Percentiles rank a stretch among this genome's conserved stretches.
These are phyloP conservation scores for Beauveria asiatica DNA, from an alignment of 2,329 filamentous ascomycete species.

Conservation along the genomic window DNA sequence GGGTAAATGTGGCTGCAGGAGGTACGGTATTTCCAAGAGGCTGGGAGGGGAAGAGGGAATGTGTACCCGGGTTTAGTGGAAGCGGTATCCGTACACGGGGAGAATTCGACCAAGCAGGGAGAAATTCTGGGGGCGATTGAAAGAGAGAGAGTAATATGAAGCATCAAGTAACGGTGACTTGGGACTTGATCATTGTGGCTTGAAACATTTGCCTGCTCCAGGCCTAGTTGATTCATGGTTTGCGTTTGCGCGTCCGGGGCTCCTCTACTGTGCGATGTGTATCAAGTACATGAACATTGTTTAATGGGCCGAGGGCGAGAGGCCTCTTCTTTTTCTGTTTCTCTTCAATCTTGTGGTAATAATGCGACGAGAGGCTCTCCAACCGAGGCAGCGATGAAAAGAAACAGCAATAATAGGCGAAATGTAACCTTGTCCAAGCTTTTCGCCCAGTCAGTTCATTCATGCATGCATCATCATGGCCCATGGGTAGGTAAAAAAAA, in stretches of 20 bases:
- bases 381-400: not conserved
- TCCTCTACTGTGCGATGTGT: not conserved
- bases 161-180: not conserved
- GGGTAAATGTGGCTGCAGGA: not conserved
- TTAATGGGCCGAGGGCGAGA: not conserved
- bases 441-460: not conserved
- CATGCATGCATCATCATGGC: not conserved
- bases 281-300: not conserved
- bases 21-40: not conserved
- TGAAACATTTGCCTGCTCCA: slow-evolving; percentile 2
- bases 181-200: not conserved
- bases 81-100: not conserved
- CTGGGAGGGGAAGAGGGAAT: not conserved
- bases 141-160: not conserved
- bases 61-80: not conserved
- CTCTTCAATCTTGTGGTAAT: not conserved
- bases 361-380: not conserved
- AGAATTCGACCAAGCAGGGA: too few relatives aligned
- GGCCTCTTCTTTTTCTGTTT: not conserved
- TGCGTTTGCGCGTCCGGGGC: not conserved
- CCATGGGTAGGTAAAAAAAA: not conserved
- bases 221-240: too few relatives aligned
- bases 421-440: not conserved
- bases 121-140: too few relatives aligned
- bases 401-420: not conserved